Evolutionary conservation across 2,329 filamentous ascomycete genomes (phyloP).

Genomic region (Penicillium sp.): DNA sequence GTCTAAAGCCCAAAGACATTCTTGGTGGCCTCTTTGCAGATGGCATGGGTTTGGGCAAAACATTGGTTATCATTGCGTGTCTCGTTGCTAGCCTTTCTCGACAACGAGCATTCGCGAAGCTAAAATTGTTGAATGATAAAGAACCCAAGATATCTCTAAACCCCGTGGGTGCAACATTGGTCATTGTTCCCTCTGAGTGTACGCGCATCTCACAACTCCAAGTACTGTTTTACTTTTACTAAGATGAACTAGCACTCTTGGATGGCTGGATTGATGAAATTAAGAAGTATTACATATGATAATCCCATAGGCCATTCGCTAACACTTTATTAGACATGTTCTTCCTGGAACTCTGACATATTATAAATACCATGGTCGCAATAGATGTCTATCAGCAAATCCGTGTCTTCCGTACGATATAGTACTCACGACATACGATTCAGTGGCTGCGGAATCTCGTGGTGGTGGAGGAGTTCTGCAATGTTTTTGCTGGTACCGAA

Average conservation of each 20-base stretch:
- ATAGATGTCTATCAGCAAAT: neutral
- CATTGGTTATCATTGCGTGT: conserved; percentile 42
- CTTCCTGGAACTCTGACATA: neutral
- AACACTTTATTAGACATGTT: neutral
- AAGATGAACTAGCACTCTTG: neutral
- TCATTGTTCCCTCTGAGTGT: neutral
- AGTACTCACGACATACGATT: neutral
- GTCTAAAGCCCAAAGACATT: conserved; percentile 73
- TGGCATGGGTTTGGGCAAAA: conserved; percentile 98
- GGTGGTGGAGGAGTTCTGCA: neutral
- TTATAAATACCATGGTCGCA: neutral
- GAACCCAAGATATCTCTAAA: neutral
- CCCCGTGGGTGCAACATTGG: neutral
- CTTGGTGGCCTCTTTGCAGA: conserved; percentile 96
- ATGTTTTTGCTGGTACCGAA: neutral
- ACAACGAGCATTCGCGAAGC: neutral
- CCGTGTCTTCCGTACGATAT: neutral
- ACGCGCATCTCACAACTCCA: neutral
- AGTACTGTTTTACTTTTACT: no score
- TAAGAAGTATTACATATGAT: neutral
- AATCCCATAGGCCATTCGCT: neutral
- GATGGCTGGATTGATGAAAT: neutral
- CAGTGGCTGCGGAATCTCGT: neutral
- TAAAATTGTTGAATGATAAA: no score
- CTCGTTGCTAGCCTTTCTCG: neutral